These are phyloP conservation scores for Pichia sp. DNA, from an alignment of 1,139 yeast species.

Conservation along the genomic window DNA sequence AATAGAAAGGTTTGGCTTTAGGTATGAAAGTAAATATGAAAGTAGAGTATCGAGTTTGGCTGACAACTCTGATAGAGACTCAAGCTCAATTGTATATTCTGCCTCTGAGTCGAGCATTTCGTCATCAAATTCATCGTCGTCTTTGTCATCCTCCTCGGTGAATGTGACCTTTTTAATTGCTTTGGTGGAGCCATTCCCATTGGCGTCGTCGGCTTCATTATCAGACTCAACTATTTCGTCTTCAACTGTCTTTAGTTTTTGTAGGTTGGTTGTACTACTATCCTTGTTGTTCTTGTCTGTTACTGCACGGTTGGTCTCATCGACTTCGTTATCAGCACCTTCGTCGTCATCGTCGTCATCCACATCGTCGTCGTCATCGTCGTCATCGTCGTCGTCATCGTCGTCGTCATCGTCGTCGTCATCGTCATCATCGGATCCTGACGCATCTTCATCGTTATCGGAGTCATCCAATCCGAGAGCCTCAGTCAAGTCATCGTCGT, in stretches of 20 bases:
- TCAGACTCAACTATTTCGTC: conserved; percentile 21
- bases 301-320: conserved; percentile 27
- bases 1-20: conserved; percentile 47
- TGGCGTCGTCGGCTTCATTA: conserved; percentile 28
- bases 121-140: conserved; percentile 33
- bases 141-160: conserved; percentile 28
- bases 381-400: conserved; percentile 30
- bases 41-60: conserved; percentile 68
- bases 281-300: conserved; percentile 27
- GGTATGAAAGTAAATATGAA: conserved; percentile 47
- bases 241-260: conserved; percentile 25
- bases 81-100: conserved; percentile 39
- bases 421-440: conserved; percentile 18
- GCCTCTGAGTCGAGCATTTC: conserved; percentile 29
- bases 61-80: conserved; percentile 56
- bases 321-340: conserved; percentile 26
- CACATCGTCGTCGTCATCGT: conserved; percentile 2
- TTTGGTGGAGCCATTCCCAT: background rate
- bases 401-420: conserved; percentile 33
- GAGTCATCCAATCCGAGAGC: conserved; percentile 50
- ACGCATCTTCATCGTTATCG: conserved; percentile 27
- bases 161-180: conserved; percentile 10
- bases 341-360: conserved; percentile 40
- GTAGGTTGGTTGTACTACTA: conserved; percentile 15
- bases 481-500: conserved; percentile 65